Conservation (phyloP, 2,329 filamentous ascomycete species). For the Septoria petroselini region DNA sequence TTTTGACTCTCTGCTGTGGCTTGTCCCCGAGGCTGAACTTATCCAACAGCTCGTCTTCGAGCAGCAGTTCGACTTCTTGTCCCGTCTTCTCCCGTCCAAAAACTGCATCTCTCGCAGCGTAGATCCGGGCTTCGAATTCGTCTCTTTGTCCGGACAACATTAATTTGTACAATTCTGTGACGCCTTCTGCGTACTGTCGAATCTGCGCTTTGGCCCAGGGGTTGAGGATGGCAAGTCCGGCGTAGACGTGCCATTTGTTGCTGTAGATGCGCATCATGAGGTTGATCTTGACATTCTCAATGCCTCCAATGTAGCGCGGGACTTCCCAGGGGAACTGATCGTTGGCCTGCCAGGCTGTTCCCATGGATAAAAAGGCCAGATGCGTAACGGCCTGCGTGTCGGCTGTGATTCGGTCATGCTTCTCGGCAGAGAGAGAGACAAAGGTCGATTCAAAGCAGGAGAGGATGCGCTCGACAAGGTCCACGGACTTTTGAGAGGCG, state of each 20-base stretch:
- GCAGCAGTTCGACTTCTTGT: constrained; percentile 65
- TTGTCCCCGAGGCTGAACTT: constrained; percentile 77
- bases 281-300: constrained; percentile 99
- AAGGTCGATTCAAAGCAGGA: constrained; percentile 80
- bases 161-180: constrained; percentile 92
- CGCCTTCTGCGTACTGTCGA: constrained; percentile 84
- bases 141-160: constrained; percentile 83
- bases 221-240: constrained; percentile 93
- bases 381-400: constrained; percentile 98
- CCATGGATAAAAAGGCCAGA: constrained; percentile 93
- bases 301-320: constrained; percentile 90
- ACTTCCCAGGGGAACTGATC: constrained; percentile 96
- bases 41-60: constrained; percentile 78
- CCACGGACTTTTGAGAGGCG: constrained; percentile 70
- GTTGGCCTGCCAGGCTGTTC: constrained; percentile 94
- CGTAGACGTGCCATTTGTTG: constrained; percentile 99
- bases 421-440: constrained; percentile 79
- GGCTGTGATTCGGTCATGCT: constrained; percentile 95
- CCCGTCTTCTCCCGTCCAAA: constrained; percentile 58
- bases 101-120: constrained; percentile 73
- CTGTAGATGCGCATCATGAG: constrained; percentile 94
- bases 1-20: constrained; percentile 67
- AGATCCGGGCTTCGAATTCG: constrained; percentile 71
- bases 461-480: constrained; percentile 76
- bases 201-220: constrained; percentile 90